Percentiles rank a stretch among this genome's conserved stretches.
phyloP scores from a whole-genome alignment of 768 basidiomycete species.

The Piloderma croceum region DNA sequence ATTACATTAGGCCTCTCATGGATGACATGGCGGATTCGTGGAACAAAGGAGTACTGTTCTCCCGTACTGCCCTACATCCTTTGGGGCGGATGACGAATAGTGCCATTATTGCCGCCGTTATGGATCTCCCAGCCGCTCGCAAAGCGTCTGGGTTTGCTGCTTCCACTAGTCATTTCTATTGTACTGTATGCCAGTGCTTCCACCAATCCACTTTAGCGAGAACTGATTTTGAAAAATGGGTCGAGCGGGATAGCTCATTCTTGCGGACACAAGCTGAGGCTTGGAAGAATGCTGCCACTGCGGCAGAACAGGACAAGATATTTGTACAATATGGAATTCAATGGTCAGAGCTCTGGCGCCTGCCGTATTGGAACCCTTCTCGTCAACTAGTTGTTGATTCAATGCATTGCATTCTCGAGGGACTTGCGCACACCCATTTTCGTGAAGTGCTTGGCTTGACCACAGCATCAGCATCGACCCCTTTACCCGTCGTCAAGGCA shows the following conservation, averaged over 20 bases:
- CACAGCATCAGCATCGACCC: background rate
- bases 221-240: constrained; percentile 1
- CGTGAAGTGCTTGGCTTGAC: constrained; percentile 3
- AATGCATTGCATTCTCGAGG: constrained; percentile 18
- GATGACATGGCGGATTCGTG: constrained; percentile 18
- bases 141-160: constrained; percentile 23
- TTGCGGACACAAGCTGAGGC: background rate
- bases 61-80: constrained; percentile 4
- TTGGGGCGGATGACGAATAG: background rate
- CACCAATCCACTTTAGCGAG: constrained; percentile 2
- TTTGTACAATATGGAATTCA: constrained; percentile 8
- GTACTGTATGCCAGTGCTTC: constrained; percentile 24
- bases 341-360: constrained; percentile 15
- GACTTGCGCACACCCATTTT: background rate
- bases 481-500: background rate
- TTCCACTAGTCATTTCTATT: constrained; percentile 21
- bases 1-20: constrained; percentile 25
- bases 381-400: constrained; percentile 12
- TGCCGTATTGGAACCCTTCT: constrained; percentile 21
- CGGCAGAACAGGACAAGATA: background rate
- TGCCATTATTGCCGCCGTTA: constrained; percentile 14
- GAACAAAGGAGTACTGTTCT: constrained; percentile 16
- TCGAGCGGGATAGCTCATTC: background rate
- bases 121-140: constrained; percentile 28
- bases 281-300: constrained; percentile 4